Base-by-base conservation (phyloP, 2,329 filamentous ascomycete genomes). In the Arachnomyces sp. region DNA sequence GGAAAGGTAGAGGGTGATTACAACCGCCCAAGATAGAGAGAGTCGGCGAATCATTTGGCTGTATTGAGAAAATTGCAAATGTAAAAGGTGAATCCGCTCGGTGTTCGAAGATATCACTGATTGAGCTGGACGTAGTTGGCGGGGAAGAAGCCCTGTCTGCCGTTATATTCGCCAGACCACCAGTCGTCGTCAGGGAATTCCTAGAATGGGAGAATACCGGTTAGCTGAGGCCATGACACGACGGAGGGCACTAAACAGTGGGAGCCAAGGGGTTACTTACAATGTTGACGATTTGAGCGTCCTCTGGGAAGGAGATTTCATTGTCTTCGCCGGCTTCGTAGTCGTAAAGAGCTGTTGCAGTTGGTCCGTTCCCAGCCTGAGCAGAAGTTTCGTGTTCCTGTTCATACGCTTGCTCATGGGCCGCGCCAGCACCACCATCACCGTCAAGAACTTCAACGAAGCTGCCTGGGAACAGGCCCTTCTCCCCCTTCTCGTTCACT, bases 131-230 rank as follows among this genome's bases (percentile, higher is more conserved):
- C 68, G 45, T 72, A 72, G 49, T 70, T 70, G n/a, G 67, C 65
- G 7, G 68, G 68, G 77, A 98, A 98, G 34, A 98, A 73, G 46
- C 92, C 92, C 20, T 76, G 76, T 43, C 81, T 76, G 37, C 88
- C 88, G 17, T 80, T 73, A 63, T 83, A 93, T 55, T 84, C 79
- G 43, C 92, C 92, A 54, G 90, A 84, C 92, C 92, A 98, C 92
- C 92, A 98, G 59, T 98, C 92, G 50, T 96, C 90, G 55, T 96
- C 92, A 2, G 92, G 92, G 65, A 96, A 96, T 69, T 95, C 86
- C 81, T 84, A 52, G 14, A 34, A 32, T 9, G 41, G 16, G 32
- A 15, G 18, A 7, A 33, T 16, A 31, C 28, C 33, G 37, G 7
- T 11, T 28, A 34, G n/a, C 29, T 28, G 25, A 18, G 20, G 9